These are phyloP conservation scores for Candida taoyuanica DNA, from an alignment of 805 yeast genomes.

Conservation along the genomic window DNA sequence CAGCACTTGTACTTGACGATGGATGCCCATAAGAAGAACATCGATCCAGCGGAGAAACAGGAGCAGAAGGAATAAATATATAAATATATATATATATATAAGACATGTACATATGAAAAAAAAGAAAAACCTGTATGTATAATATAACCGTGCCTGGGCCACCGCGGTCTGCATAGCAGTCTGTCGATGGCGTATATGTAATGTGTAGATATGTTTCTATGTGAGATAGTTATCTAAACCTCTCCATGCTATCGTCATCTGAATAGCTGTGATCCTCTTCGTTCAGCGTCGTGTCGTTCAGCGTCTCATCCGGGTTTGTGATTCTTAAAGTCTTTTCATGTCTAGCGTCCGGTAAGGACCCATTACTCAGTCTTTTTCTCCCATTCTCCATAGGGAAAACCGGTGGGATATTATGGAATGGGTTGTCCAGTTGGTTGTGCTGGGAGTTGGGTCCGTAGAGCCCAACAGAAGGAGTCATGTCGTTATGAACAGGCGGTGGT, in stretches of 20 bases:
- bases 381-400: conserved; percentile 29
- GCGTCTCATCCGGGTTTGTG: conserved; percentile 39
- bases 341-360: conserved; percentile 51
- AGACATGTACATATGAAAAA: too few relatives aligned
- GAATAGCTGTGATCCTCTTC: conserved; percentile 11
- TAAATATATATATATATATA: neutral
- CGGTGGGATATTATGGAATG: conserved; percentile 16
- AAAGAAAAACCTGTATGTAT: neutral
- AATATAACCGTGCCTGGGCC: neutral
- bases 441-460: too few relatives aligned
- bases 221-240: conserved; percentile 1
- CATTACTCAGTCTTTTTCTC: conserved; percentile 47
- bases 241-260: conserved; percentile 13
- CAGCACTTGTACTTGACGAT: conserved; percentile 69
- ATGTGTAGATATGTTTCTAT: neutral
- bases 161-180: too few relatives aligned
- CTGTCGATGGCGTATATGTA: too few relatives aligned
- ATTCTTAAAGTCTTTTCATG: conserved; percentile 44
- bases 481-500: conserved; percentile 5
- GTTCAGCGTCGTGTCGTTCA: conserved; percentile 15
- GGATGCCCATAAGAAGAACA: conserved; percentile 53
- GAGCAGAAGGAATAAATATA: conserved; percentile 5
- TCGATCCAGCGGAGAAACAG: conserved; percentile 23
- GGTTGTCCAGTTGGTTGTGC: conserved; percentile 2
- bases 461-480: conserved; percentile 10